A percentile compares a stretch with the other conserved stretches of the same genome.
Conservation (phyloP, 1,284 basidiomycete genomes). For the Ganoderma multipileum region DNA sequence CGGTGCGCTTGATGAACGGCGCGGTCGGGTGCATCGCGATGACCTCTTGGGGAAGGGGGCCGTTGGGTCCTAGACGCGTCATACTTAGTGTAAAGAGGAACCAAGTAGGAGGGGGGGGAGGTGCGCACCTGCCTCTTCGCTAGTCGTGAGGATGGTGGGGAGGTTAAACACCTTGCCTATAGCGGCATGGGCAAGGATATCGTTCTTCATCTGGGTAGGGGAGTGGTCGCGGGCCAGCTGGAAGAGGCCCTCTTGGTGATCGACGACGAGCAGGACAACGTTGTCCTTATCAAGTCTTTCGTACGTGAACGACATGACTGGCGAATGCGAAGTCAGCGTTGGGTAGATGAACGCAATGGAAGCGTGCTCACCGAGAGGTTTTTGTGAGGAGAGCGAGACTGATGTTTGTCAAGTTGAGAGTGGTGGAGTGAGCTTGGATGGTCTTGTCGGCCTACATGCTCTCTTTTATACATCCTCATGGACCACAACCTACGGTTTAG, state of each 20-base stretch:
- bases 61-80: conserved; percentile 49
- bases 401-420: not conserved
- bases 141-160: conserved; percentile 53
- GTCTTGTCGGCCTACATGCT: not conserved
- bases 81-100: too few species aligned
- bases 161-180: conserved; percentile 52
- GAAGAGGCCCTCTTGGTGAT: conserved; percentile 55
- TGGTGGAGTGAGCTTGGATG: not conserved
- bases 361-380: not conserved
- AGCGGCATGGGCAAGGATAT: conserved; percentile 53
- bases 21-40: conserved; percentile 51
- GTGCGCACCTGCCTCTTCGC: conserved; percentile 47
- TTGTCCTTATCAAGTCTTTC: conserved; percentile 53
- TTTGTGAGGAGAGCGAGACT: not conserved
- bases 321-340: not conserved
- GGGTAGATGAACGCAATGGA: not conserved
- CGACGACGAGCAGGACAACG: conserved; percentile 50
- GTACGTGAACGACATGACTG: conserved; percentile 36
- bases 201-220: conserved; percentile 48
- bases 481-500: not conserved
- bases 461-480: not conserved
- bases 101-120: not conserved
- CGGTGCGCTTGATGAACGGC: conserved; percentile 51
- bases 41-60: conserved; percentile 51
- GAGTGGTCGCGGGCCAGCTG: conserved; percentile 49